These are phyloP conservation scores for Acanthamoeba sp. DNA, from an alignment of 208 protist genomes.

Conservation along the genomic window DNA sequence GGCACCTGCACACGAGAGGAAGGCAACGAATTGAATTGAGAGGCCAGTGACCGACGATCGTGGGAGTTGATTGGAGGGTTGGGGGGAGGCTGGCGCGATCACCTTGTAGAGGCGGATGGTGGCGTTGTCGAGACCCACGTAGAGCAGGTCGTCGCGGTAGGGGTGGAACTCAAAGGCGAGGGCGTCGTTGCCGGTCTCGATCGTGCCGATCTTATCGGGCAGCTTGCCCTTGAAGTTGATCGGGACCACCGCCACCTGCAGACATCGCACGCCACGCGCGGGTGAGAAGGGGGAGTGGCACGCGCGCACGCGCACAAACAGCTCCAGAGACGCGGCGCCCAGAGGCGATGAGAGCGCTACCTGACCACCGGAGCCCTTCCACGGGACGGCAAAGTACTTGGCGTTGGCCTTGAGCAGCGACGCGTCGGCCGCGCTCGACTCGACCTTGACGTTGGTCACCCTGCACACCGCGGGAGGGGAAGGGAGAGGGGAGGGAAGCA, in stretches of 20 bases:
- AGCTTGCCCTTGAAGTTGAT: conserved; percentile 54
- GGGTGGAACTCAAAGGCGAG: conserved; percentile 63
- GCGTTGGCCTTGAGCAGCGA: conserved; percentile 79
- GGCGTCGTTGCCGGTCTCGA: conserved; percentile 51
- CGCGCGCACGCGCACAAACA: neutral
- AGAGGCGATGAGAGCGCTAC: too few relatives aligned
- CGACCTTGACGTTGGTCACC: conserved; percentile 63
- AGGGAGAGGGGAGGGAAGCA: too few relatives aligned
- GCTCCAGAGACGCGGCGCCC: neutral
- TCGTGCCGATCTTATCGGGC: conserved; percentile 59
- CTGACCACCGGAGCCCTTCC: conserved; percentile 79
- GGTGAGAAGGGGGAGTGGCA: too few relatives aligned
- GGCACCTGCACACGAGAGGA: too few relatives aligned
- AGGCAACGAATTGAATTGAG: too few relatives aligned
- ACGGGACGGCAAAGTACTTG: conserved; percentile 84
- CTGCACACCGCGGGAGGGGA: too few relatives aligned
- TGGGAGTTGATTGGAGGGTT: too few relatives aligned
- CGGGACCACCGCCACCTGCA: conserved; percentile 52
- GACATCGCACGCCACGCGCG: too few relatives aligned
- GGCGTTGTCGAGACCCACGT: conserved; percentile 46
- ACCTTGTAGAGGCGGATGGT: conserved; percentile 65
- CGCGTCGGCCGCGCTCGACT: conserved; percentile 41
- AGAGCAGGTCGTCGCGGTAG: conserved; percentile 50
- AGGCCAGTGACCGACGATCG: too few relatives aligned
- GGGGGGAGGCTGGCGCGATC: too few relatives aligned